Base-by-base conservation (phyloP, 108 stramenopile species). In the Aurantiochytrium sp. region DNA sequence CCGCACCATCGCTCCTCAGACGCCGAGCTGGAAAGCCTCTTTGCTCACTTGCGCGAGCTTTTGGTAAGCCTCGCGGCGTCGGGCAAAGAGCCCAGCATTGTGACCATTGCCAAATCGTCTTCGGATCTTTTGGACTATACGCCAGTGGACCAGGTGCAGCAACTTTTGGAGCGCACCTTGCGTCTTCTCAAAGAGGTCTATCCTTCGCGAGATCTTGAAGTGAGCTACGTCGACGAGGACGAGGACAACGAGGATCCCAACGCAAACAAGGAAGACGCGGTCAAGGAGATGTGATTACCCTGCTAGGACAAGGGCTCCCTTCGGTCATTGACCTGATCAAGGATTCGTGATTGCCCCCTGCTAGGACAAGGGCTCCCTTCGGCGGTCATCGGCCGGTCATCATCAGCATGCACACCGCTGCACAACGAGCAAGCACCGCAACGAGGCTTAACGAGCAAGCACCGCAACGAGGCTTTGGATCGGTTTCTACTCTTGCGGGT, bases 81-180 rank as follows among this genome's bases (percentile, higher is more conserved):
- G 0, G 27, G 15, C 59, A 6, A 34, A 10, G 34, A 32, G 21
- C 73, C 73, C 0, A 81, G 45, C 39, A 81, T 81, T 48, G 73
- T 81, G 36, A 81, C 73, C 6, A 81, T 81, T 81, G 73, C 73
- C 45, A 81, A 81, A 24, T 81, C 73, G 8, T 81, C 73, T 24
- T 48, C 42, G 39, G 73, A 81, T 2, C n/a, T 48, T 6, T n/a
- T 81, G 10, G 73, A 81, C 45, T 81, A 81, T n/a, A 81, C 73
- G 45, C 73, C 73, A 6, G 45, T 48, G 45, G 73, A 81, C 45
- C 73, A 81, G 30, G 45, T 81, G 0, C n/a, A 81, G 12, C 6
- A 17, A 6, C n/a, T 81, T 6, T 48, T 81, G 36, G 45, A 81
- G 8, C 21, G 45, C 10, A 48, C 73, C 8, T n/a, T 81, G 3